Conservation (phyloP, 768 basidiomycete genomes). For the Mycena rebaudengoi region DNA sequence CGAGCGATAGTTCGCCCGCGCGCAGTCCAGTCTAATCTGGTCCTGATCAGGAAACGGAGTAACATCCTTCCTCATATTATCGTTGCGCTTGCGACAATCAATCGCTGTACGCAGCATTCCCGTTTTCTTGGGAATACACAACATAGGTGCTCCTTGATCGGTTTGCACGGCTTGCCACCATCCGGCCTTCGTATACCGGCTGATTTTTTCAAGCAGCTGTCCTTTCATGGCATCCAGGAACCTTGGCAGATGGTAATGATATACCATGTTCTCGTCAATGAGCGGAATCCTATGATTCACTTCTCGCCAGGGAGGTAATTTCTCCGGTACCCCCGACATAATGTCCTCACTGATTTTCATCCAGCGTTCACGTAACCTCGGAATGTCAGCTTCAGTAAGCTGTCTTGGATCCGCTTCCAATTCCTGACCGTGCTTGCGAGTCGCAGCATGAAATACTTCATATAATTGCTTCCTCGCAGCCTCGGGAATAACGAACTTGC, state of each 20-base stretch:
- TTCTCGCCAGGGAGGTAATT: slow-evolving; percentile 42
- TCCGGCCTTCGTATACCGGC: slow-evolving; percentile 35
- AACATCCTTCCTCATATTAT: slow-evolving; percentile 49
- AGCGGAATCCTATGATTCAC: slow-evolving; percentile 50
- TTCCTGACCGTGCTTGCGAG: neutral
- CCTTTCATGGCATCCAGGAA: slow-evolving; percentile 42
- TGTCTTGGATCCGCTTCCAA: neutral
- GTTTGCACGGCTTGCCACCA: slow-evolving; percentile 43
- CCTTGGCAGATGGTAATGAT: slow-evolving; percentile 38
- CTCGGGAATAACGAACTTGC: too few species aligned
- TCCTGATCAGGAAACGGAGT: too few species aligned
- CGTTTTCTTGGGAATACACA: slow-evolving; percentile 46
- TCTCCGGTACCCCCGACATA: slow-evolving; percentile 22
- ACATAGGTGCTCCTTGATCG: slow-evolving; percentile 37
- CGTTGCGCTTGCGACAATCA: slow-evolving; percentile 45
- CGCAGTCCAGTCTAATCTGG: slow-evolving; percentile 37
- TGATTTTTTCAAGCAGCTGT: slow-evolving; percentile 40
- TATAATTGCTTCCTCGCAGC: neutral
- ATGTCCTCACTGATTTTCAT: slow-evolving; percentile 32
- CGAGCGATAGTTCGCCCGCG: slow-evolving; percentile 31
- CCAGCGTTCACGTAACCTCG: slow-evolving; percentile 28
- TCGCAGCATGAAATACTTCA: neutral
- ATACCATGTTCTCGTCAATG: slow-evolving; percentile 41
- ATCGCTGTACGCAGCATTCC: slow-evolving; percentile 42
- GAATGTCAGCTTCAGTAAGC: slow-evolving; percentile 18